These are phyloP conservation scores for Tricholoma matsutake DNA, from an alignment of 768 basidiomycete genomes.

Conservation along the genomic window DNA sequence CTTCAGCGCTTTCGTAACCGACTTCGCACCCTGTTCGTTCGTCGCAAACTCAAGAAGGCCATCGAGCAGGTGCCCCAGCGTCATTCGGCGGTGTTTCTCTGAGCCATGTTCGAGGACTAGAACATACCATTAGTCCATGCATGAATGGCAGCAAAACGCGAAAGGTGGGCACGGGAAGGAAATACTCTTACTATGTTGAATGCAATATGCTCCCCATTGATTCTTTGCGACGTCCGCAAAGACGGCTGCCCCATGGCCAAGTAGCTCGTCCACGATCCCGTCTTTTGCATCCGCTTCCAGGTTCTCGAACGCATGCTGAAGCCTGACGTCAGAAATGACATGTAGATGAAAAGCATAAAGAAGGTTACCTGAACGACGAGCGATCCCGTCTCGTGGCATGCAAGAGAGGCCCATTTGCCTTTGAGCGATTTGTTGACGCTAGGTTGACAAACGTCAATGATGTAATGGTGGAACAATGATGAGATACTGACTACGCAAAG, in stretches of 20 bases:
- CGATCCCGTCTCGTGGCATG: conserved; percentile 89
- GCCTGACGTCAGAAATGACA: conserved; percentile 2
- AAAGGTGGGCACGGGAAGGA: not conserved
- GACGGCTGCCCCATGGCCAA: conserved; percentile 63
- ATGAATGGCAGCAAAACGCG: not conserved
- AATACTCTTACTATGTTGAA: conserved; percentile 69
- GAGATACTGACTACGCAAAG: conserved; percentile 67
- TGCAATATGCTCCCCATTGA: conserved; percentile 87
- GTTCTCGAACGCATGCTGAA: conserved; percentile 81
- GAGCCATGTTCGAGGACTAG: conserved; percentile 85
- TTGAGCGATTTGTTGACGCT: conserved; percentile 87
- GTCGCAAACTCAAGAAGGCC: conserved; percentile 80
- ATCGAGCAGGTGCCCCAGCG: conserved; percentile 72
- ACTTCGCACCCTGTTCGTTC: conserved; percentile 86
- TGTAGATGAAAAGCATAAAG: not conserved
- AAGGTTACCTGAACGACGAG: conserved; percentile 76
- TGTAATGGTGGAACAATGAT: not conserved
- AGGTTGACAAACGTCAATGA: not conserved
- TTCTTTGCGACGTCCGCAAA: conserved; percentile 81
- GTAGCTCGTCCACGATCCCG: conserved; percentile 79
- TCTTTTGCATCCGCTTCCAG: conserved; percentile 81
- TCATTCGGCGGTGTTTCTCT: conserved; percentile 66
- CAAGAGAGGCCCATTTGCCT: conserved; percentile 86
- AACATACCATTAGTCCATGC: not conserved
- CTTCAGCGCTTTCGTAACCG: conserved; percentile 82